Evolutionary conservation across 2,329 filamentous ascomycete species (phyloP).

Genomic region (Penicillium sp.): DNA sequence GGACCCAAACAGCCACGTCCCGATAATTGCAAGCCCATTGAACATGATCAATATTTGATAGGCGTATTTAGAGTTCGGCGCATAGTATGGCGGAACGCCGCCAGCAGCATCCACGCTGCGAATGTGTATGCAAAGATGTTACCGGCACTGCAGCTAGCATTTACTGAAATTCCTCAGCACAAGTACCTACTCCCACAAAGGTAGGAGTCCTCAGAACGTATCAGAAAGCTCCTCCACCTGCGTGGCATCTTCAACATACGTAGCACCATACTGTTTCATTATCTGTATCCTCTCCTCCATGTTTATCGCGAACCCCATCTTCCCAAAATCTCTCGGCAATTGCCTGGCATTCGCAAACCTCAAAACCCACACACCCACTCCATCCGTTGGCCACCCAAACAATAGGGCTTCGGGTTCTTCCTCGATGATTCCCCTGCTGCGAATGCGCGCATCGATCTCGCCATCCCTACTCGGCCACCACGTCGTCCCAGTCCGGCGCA

Average conservation of each 20-base stretch:
- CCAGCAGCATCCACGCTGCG: too few relatives aligned
- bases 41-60: too few relatives aligned
- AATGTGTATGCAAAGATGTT: too few relatives aligned
- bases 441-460: conserved; percentile 9
- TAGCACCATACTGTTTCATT: conserved; percentile 25
- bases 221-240: conserved; percentile 34
- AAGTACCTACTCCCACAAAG: too few relatives aligned
- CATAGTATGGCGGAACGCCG: too few relatives aligned
- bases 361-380: conserved; percentile 25
- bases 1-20: too few relatives aligned
- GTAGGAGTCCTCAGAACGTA: neutral
- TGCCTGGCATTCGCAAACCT: conserved; percentile 17
- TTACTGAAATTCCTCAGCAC: too few relatives aligned
- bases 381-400: conserved; percentile 24
- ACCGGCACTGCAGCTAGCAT: too few relatives aligned
- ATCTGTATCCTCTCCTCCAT: conserved; percentile 26
- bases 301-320: conserved; percentile 21
- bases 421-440: conserved; percentile 14
- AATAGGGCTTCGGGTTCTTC: conserved; percentile 20
- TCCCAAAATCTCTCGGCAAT: conserved; percentile 21
- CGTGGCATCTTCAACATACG: conserved; percentile 23
- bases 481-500: conserved; percentile 22
- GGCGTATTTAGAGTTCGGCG: too few relatives aligned
- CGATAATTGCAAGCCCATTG: too few relatives aligned
- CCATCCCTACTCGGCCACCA: conserved; percentile 21